Evolutionary conservation across 2,329 filamentous ascomycete genomes (phyloP), one percentile per base, ranked within the genome.

Genomic region (Pseudocercospora vitis): DNA sequence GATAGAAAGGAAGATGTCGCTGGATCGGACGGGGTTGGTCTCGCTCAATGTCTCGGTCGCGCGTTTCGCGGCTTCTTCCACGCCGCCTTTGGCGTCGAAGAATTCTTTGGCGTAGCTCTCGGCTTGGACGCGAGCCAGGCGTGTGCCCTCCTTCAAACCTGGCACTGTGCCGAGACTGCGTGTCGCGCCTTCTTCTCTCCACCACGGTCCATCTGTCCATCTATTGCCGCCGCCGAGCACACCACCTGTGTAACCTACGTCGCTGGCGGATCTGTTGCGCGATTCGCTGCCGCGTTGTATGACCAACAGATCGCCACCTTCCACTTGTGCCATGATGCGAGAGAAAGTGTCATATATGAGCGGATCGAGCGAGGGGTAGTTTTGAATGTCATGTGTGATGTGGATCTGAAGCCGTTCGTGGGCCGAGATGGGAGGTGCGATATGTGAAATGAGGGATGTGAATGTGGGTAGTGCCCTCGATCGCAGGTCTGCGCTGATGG

Each of bases 321-420:
- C 94, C 40, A 99, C 94, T 75, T 99, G 94, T n/a, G 91, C 83
- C 94, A 99, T 99, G 66, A 99, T 91, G 49, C 91, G 86, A 51
- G 88, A 88, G 76, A 99, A 99, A 59, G 94, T 91, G 53, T 82
- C 82, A 74, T 97, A 90, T 65, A 97, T 89, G 50, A 96, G 81
- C 14, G 92, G 91, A 70, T 97, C 92, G 63, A 99, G 84, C 14
- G 90, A 92, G 2, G 94, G 94, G 71, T 99, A 99, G 63, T 90
- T 90, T 63, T 91, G 85, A 37, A 99, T 83, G 71, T 97, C 94
- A 76, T 99, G 94, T 7, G 92, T 96, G 60, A 94, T 95, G 76
- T 99, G 94, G 65, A 99, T 97, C 66, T 95, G 88, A 6, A 99
- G 87, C 46, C 92, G 89, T 75, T 99, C 94, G 74, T 99, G 94